Evolutionary conservation across 495 filamentous ascomycete genomes (phyloP).

Genomic region (Penicillium lagena): DNA sequence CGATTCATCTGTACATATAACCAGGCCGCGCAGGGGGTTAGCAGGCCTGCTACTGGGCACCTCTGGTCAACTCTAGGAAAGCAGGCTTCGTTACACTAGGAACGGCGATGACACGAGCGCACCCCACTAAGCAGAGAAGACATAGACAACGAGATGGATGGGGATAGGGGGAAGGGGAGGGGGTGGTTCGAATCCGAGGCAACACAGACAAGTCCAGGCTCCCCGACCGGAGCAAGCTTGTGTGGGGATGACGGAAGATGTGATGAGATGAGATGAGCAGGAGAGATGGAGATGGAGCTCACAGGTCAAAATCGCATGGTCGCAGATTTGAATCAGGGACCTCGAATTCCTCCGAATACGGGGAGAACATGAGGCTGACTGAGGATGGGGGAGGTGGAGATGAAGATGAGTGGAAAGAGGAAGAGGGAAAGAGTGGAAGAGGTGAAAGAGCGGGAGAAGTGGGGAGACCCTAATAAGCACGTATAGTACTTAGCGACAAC

Average conservation of each 20-base stretch:
- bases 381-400: slow-evolving; percentile 7
- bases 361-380: slow-evolving; percentile 27
- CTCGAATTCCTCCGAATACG: slow-evolving; percentile 28
- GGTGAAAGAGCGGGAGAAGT: slow-evolving; percentile 1
- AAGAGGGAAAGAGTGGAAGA: slow-evolving; percentile 3
- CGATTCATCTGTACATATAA: slow-evolving; percentile 41
- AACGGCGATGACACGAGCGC: slow-evolving; percentile 40
- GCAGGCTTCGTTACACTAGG: slow-evolving; percentile 33
- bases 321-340: slow-evolving; percentile 25
- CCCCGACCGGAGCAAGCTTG: slow-evolving; percentile 8
- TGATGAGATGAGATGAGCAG: slow-evolving; percentile 5
- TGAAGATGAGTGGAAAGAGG: slow-evolving; percentile 6
- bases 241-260: slow-evolving; percentile 9
- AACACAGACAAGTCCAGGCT: not conserved
- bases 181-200: not conserved
- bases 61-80: slow-evolving; percentile 30
- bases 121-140: slow-evolving; percentile 24
- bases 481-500: no score
- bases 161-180: slow-evolving; percentile 12
- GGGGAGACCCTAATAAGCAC: not conserved
- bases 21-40: slow-evolving; percentile 30
- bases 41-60: slow-evolving; percentile 34
- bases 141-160: slow-evolving; percentile 21
- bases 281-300: slow-evolving; percentile 8
- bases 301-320: slow-evolving; percentile 30